Conservation (phyloP, 2,329 filamentous ascomycete genomes). For the Fusarium tricinctum region DNA sequence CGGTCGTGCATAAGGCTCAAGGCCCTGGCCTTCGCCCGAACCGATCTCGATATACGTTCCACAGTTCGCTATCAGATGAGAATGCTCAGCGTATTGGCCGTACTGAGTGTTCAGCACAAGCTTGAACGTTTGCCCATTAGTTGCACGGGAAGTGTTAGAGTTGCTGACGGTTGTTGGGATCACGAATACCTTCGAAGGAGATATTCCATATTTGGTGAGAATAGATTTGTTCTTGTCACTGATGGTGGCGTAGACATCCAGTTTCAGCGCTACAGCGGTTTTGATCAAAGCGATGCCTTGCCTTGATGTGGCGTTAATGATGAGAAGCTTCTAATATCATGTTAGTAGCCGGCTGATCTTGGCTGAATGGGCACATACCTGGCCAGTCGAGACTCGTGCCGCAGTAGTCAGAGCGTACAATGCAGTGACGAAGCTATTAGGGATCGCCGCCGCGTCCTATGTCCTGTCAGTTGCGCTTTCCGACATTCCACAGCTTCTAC, state of each 20-base stretch:
- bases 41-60: constrained; percentile 40
- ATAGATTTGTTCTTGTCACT: constrained; percentile 30
- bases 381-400: constrained; percentile 29
- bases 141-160: constrained; percentile 22
- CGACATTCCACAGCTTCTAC: not conserved
- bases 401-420: constrained; percentile 34
- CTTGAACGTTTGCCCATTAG: constrained; percentile 27
- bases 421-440: constrained; percentile 40
- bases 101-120: constrained; percentile 37
- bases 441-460: constrained; percentile 40
- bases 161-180: constrained; percentile 13
- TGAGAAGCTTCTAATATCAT: constrained; percentile 35
- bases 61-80: constrained; percentile 38
- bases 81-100: constrained; percentile 36
- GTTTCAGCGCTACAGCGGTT: constrained; percentile 35
- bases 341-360: not conserved
- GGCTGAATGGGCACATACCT: constrained; percentile 15
- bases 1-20: constrained; percentile 18
- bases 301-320: constrained; percentile 35
- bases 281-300: constrained; percentile 45
- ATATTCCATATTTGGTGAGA: constrained; percentile 31
- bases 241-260: constrained; percentile 37
- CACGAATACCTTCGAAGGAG: constrained; percentile 29
- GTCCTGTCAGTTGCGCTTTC: constrained; percentile 2
- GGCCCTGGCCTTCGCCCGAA: constrained; percentile 6